Conservation (phyloP, 192 early-diverging fungal genomes). For the Paraglomus occultum region DNA sequence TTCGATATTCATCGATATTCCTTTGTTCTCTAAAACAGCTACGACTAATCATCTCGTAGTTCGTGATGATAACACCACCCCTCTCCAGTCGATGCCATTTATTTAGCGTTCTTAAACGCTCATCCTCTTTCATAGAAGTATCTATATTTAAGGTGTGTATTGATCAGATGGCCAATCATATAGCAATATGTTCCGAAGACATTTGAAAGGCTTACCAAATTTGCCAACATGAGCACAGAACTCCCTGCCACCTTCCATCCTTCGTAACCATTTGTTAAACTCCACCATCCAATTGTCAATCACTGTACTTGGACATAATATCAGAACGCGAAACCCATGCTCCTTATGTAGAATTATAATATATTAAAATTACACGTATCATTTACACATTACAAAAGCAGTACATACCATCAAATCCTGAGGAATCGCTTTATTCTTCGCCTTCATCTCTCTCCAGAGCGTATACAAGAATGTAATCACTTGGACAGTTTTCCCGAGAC, state of each 20-base stretch:
- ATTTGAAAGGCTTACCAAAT: conserved; percentile 22
- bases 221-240: conserved; percentile 48
- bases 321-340: conserved; percentile 52
- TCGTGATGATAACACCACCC: conserved; percentile 70
- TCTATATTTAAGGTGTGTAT: not conserved
- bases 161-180: no score
- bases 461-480: conserved; percentile 71
- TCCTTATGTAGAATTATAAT: not conserved
- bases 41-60: conserved; percentile 46
- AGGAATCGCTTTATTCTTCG: conserved; percentile 51
- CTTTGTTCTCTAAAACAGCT: conserved; percentile 43
- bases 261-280: conserved; percentile 64
- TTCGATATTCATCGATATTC: conserved; percentile 16
- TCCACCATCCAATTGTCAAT: conserved; percentile 74
- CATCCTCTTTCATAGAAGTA: no score
- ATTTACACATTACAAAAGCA: not conserved
- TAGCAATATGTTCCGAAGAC: no score
- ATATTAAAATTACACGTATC: conserved; percentile 29
- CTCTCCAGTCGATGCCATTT: conserved; percentile 54
- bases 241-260: conserved; percentile 22
- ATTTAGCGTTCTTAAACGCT: conserved; percentile 21
- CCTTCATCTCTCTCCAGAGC: conserved; percentile 57
- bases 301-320: conserved; percentile 71
- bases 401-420: conserved; percentile 44
- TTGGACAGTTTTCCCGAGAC: conserved; percentile 83